phyloP scores from a whole-genome alignment of 768 basidiomycete species.

The Rhodocollybia butyracea region DNA sequence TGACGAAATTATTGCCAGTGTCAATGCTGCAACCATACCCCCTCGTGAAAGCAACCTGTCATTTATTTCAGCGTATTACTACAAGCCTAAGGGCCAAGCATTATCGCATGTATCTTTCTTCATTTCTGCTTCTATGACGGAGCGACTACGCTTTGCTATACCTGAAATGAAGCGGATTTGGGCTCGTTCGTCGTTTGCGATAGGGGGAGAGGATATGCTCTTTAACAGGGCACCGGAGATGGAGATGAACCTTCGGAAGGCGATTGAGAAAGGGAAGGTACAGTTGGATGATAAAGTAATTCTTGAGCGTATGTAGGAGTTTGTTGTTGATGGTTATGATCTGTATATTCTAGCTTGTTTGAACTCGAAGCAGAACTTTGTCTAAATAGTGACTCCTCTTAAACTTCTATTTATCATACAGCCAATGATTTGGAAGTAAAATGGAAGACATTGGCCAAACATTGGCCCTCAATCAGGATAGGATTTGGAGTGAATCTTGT shows the following conservation, averaged over 20 bases:
- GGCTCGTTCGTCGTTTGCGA: conserved; percentile 4
- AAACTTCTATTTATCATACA: too few species aligned
- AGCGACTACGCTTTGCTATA: conserved; percentile 16
- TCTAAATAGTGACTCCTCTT: too few species aligned
- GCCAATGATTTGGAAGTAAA: too few species aligned
- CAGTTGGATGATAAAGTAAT: background rate
- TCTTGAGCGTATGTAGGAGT: too few species aligned
- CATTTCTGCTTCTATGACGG: conserved; percentile 6
- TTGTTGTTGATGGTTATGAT: too few species aligned
- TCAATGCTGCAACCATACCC: conserved; percentile 17
- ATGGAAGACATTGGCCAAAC: too few species aligned
- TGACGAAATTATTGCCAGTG: conserved; percentile 27
- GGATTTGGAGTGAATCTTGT: too few species aligned
- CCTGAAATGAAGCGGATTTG: conserved; percentile 22
- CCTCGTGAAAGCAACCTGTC: conserved; percentile 21
- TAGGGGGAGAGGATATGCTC: background rate
- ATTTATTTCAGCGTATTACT: conserved; percentile 32
- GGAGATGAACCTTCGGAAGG: background rate
- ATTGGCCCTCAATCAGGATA: too few species aligned
- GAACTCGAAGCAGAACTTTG: too few species aligned
- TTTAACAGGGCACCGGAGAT: background rate
- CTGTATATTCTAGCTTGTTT: too few species aligned
- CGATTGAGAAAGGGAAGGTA: background rate
- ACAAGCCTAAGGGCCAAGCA: conserved; percentile 33
- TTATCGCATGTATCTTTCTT: conserved; percentile 26